A percentile compares a stretch with the other conserved stretches of the same genome.
Conservation (phyloP, 768 basidiomycete genomes). For the Crucibulum laeve region DNA sequence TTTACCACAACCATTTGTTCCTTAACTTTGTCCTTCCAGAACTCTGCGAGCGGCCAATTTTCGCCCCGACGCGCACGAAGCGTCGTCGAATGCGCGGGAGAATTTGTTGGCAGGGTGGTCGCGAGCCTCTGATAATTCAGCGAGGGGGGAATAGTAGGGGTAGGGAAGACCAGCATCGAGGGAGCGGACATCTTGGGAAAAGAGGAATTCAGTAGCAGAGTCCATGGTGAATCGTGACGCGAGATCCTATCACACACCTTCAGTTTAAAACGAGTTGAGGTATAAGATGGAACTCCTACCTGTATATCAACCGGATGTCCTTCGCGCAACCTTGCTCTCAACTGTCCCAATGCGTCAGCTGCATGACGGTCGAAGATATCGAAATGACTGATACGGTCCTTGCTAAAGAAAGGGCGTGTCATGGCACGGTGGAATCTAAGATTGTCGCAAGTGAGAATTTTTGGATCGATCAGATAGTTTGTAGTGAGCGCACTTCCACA, state of each 20-base stretch:
- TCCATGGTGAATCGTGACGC: constrained; percentile 56
- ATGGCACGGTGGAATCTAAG: constrained; percentile 53
- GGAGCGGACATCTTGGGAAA: constrained; percentile 41
- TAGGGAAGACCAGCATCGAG: constrained; percentile 46
- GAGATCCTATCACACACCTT: constrained; percentile 33
- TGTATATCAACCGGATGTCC: constrained; percentile 58
- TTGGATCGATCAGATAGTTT: constrained; percentile 3
- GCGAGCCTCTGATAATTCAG: constrained; percentile 8
- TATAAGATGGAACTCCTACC: constrained; percentile 17
- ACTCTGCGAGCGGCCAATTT: constrained; percentile 50
- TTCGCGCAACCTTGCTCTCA: constrained; percentile 35
- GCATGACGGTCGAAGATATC: constrained; percentile 51
- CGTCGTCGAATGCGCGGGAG: constrained; percentile 43
- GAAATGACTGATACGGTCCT: constrained; percentile 49
- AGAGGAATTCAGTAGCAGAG: constrained; percentile 55
- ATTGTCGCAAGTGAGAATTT: not conserved
- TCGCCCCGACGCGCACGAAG: constrained; percentile 34
- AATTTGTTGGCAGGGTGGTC: constrained; percentile 36
- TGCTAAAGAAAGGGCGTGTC: constrained; percentile 58
- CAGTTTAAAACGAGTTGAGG: not conserved
- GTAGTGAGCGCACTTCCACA: constrained; percentile 56
- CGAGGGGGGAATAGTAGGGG: constrained; percentile 27
- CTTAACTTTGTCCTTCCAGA: constrained; percentile 43
- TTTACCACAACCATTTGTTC: constrained; percentile 43
- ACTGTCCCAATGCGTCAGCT: constrained; percentile 37